Conservation (phyloP, 768 basidiomycete species). For the Hygrophoropsis aurantiaca region DNA sequence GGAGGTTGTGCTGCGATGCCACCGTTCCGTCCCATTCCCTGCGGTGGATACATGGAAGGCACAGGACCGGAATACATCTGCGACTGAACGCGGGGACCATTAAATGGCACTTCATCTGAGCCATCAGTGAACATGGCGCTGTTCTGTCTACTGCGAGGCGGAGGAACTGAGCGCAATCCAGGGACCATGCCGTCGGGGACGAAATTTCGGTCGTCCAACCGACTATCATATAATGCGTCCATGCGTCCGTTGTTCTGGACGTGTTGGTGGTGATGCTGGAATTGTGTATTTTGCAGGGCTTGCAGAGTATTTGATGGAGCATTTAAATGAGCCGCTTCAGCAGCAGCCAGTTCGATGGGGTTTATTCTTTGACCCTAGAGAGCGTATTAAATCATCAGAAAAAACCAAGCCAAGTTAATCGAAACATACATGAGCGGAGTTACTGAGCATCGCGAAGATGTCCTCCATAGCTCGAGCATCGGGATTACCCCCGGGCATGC, state of each 20-base stretch:
- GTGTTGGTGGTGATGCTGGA: slow-evolving; percentile 39
- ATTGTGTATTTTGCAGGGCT: slow-evolving; percentile 40
- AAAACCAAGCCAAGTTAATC: not conserved
- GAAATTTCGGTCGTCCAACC: slow-evolving; percentile 73
- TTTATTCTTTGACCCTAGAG: slow-evolving; percentile 27
- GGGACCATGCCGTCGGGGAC: slow-evolving; percentile 86
- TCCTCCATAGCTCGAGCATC: slow-evolving; percentile 74
- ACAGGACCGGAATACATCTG: slow-evolving; percentile 54
- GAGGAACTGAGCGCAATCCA: slow-evolving; percentile 67
- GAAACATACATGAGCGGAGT: slow-evolving; percentile 64
- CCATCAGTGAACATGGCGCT: slow-evolving; percentile 55
- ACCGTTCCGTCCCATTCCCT: slow-evolving; percentile 49
- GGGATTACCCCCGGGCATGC: slow-evolving; percentile 34
- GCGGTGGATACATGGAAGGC: slow-evolving; percentile 53
- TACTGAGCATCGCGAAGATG: slow-evolving; percentile 78
- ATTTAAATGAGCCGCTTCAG: slow-evolving; percentile 24
- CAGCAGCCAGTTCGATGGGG: slow-evolving; percentile 19
- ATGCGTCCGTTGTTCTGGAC: slow-evolving; percentile 45
- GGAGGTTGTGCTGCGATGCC: slow-evolving; percentile 57
- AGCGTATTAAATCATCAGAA: slow-evolving; percentile 8
- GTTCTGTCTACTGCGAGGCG: slow-evolving; percentile 60
- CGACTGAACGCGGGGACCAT: slow-evolving; percentile 56
- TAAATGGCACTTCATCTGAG: slow-evolving; percentile 60
- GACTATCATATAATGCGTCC: slow-evolving; percentile 72
- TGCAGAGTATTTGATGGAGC: slow-evolving; percentile 32